phyloP scores from a whole-genome alignment of 1,284 basidiomycete species.

The Bjerkandera adusta region DNA sequence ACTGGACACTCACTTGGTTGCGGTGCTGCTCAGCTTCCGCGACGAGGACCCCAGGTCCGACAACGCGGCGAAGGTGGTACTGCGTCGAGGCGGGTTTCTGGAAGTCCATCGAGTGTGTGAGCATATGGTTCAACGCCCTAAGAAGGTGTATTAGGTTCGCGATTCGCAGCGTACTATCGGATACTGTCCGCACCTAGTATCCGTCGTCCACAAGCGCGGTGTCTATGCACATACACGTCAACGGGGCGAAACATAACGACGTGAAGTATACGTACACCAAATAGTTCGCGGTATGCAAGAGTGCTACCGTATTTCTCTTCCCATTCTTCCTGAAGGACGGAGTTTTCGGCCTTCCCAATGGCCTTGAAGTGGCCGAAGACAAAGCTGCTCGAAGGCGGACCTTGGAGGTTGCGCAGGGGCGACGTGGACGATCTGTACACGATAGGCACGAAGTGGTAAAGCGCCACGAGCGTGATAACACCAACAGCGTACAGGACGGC shows the following conservation, averaged over 20 bases:
- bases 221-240: background rate
- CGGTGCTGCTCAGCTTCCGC: conserved; percentile 48
- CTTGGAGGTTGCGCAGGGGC: conserved; percentile 45
- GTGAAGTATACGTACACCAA: conserved; percentile 4
- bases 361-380: conserved; percentile 54
- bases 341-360: conserved; percentile 38
- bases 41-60: conserved; percentile 48
- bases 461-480: background rate
- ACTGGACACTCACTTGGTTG: conserved; percentile 38
- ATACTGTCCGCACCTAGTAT: background rate
- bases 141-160: background rate
- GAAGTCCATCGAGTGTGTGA: conserved; percentile 45
- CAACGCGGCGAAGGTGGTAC: conserved; percentile 34
- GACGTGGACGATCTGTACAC: conserved; percentile 31
- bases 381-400: conserved; percentile 46
- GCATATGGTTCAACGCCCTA: conserved; percentile 48
- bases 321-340: conserved; percentile 53
- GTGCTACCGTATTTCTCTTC: conserved; percentile 50
- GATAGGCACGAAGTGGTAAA: conserved; percentile 3
- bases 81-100: conserved; percentile 41
- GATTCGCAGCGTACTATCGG: background rate
- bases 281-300: conserved; percentile 2
- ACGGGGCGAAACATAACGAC: background rate
- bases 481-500: background rate
- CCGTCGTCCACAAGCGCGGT: conserved; percentile 6